Base-by-base conservation (phyloP, 805 yeast genomes). In the Monosporozyma unispora region DNA sequence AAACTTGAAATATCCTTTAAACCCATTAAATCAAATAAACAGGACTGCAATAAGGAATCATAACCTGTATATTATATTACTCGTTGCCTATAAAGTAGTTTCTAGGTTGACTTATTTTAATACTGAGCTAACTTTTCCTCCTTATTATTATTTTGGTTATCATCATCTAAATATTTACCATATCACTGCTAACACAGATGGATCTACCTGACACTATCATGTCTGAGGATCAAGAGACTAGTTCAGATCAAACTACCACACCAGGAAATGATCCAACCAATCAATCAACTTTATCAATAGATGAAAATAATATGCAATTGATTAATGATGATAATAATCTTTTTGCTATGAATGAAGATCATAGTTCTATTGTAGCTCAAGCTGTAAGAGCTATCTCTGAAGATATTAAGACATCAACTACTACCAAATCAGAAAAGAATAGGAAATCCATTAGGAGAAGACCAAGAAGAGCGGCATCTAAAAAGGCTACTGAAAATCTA, bases 391-490 rank as follows among this genome's bases (percentile, higher is more conserved):
- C 42, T 12, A 16, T 38, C 9, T 21, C 42, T 38, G 42, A 38
- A 38, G 42, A 38, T 18, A 38, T 14, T 16, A 16, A 35, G 21
- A 18, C 39, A 8, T 3, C 38, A 14, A 8, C 3, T 3, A 3
- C 8, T 8, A 4, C 38, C 18, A n/a, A 35, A 18, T 12, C 16
- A 14, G 39, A 18, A 18, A 35, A 16, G 4, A 18, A 35, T 16
- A 22, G 18, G 4, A 35, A 18, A 18, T 11, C 22, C 22, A n/a
- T 37, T 23, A 51, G 50, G 35, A 46, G 51, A 21, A 42, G 54
- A 44, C 53, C 59, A 11, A 52, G 49, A 47, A 50, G 54, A 44
- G 48, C 44, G n/a, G 49, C 55, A 9, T 31, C 47, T 4, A 19
- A 23, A 11, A 31, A 38, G 21, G 47, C 47, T 18, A 18, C 39